Percentiles rank a stretch among this genome's conserved stretches.
phyloP scores from a whole-genome alignment of 2,329 filamentous ascomycete species.

The Trichocomaceae sp. region DNA sequence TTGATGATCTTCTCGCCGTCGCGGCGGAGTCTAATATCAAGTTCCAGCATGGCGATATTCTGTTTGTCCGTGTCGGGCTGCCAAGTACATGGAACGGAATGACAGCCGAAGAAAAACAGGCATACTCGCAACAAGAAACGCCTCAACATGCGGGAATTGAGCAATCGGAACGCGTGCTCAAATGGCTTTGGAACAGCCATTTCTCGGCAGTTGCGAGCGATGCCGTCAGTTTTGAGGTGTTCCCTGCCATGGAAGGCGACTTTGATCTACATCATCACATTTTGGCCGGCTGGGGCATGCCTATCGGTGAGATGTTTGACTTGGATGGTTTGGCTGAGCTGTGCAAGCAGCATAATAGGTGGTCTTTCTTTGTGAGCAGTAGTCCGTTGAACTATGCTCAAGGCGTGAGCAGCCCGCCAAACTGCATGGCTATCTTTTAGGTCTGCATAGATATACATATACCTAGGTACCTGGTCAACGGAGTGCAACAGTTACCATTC shows the following conservation, averaged over 20 bases:
- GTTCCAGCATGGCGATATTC: slow-evolving; percentile 33
- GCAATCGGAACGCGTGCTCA: slow-evolving; percentile 39
- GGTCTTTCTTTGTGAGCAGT: slow-evolving; percentile 35
- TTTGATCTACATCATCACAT: slow-evolving; percentile 33
- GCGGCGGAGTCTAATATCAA: slow-evolving; percentile 29
- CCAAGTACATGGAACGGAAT: slow-evolving; percentile 30
- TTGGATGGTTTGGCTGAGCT: slow-evolving; percentile 30
- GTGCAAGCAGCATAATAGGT: slow-evolving; percentile 28
- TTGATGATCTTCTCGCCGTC: slow-evolving; percentile 31
- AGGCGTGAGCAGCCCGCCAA: slow-evolving; percentile 38
- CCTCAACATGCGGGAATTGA: slow-evolving; percentile 33
- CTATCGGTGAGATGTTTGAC: slow-evolving; percentile 38
- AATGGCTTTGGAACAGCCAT: slow-evolving; percentile 55
- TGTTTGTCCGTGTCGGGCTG: slow-evolving; percentile 34
- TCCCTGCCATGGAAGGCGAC: slow-evolving; percentile 30
- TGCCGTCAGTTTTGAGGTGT: slow-evolving; percentile 52
- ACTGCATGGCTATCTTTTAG: slow-evolving; percentile 40
- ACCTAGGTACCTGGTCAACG: no score
- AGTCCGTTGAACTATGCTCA: slow-evolving; percentile 34
- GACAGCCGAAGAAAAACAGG: slow-evolving; percentile 21
- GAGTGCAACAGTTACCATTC: no score
- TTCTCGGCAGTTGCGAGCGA: slow-evolving; percentile 57
- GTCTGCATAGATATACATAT: background rate
- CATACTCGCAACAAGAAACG: slow-evolving; percentile 25
- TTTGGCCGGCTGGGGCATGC: slow-evolving; percentile 33